phyloP scores from a whole-genome alignment of 1,284 basidiomycete genomes.

The Coriolopsis trogii region DNA sequence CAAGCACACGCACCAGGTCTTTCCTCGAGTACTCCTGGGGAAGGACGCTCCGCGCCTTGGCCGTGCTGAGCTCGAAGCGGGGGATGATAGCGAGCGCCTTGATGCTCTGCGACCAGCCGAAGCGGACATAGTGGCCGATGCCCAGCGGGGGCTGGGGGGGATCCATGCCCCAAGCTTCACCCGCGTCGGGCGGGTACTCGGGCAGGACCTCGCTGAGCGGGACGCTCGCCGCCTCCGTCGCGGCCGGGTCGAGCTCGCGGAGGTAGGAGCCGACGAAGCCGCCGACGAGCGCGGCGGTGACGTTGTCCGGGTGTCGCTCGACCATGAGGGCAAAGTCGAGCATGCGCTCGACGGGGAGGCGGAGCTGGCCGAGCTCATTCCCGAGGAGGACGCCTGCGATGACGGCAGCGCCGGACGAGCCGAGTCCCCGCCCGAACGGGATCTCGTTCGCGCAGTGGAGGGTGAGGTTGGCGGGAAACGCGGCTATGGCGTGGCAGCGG shows the following conservation, averaged over 20 bases:
- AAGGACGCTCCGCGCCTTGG: conserved; percentile 89
- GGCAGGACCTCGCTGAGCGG: conserved; percentile 96
- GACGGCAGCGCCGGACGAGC: conserved; percentile 97
- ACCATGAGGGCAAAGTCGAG: conserved; percentile 99
- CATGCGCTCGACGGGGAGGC: conserved; percentile 72
- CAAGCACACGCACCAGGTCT: conserved; percentile 75
- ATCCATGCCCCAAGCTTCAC: conserved; percentile 86
- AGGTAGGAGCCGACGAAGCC: conserved; percentile 99
- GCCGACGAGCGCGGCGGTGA: conserved; percentile 95
- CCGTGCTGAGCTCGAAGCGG: conserved; percentile 95
- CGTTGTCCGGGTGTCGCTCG: conserved; percentile 98
- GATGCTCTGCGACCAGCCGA: conserved; percentile 87
- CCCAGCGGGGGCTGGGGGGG: conserved; percentile 89
- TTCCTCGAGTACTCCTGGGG: conserved; percentile 85
- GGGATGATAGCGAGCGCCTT: conserved; percentile 96
- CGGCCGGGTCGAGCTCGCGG: conserved; percentile 82
- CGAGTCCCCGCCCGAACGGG: conserved; percentile 96
- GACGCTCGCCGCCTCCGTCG: conserved; percentile 81
- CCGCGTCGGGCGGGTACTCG: conserved; percentile 93
- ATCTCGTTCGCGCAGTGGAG: conserved; percentile 93
- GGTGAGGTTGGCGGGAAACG: conserved; percentile 75
- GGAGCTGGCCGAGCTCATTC: conserved; percentile 78
- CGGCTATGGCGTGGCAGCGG: conserved; percentile 76
- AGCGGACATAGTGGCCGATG: conserved; percentile 95
- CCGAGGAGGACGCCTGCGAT: conserved; percentile 95